Percentiles rank a stretch among this genome's conserved stretches.
Evolutionary conservation across 2,329 filamentous ascomycete species (phyloP).

Genomic region (Dryadomyces quercivorus): DNA sequence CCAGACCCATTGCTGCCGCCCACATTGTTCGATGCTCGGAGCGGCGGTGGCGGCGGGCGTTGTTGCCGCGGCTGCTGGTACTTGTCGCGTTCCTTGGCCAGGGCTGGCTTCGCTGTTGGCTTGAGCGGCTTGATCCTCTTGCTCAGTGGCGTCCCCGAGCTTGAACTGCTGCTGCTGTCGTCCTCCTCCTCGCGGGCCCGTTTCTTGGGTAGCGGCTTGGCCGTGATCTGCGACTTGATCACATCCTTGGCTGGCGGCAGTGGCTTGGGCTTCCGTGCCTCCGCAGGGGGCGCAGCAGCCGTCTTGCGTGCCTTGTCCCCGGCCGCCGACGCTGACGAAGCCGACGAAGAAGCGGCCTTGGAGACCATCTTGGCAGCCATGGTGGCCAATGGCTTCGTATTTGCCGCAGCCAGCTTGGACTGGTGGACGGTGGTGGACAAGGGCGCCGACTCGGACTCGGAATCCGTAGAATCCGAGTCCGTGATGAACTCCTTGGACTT

Average conservation of each 20-base stretch:
- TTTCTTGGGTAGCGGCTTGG: conserved; percentile 30
- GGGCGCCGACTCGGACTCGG: conserved; percentile 24
- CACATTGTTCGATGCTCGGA: conserved; percentile 24
- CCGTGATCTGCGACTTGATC: conserved; percentile 7
- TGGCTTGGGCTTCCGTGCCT: conserved; percentile 10
- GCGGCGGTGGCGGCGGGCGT: background rate
- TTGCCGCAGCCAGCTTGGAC: conserved; percentile 2
- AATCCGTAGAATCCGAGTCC: conserved; percentile 41
- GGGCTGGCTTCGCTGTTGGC: conserved; percentile 5
- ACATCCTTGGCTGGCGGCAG: conserved; percentile 7
- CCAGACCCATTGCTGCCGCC: conserved; percentile 19
- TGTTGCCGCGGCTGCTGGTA: background rate
- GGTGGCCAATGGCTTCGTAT: conserved; percentile 7
- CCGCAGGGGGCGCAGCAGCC: conserved; percentile 6
- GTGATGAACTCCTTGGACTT: conserved; percentile 44
- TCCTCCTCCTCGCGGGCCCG: conserved; percentile 41
- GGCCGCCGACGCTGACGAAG: background rate
- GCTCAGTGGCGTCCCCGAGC: conserved; percentile 44
- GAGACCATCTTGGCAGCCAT: conserved; percentile 7
- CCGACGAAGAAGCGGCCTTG: conserved; percentile 1
- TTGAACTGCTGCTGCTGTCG: conserved; percentile 44
- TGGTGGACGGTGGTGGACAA: conserved; percentile 20
- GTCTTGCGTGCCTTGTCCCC: conserved; percentile 10
- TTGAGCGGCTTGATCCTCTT: conserved; percentile 40
- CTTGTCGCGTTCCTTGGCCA: conserved; percentile 4